Evolutionary conservation across 495 filamentous ascomycete species (phyloP).

Genomic region (Penicillium ochrochloron): DNA sequence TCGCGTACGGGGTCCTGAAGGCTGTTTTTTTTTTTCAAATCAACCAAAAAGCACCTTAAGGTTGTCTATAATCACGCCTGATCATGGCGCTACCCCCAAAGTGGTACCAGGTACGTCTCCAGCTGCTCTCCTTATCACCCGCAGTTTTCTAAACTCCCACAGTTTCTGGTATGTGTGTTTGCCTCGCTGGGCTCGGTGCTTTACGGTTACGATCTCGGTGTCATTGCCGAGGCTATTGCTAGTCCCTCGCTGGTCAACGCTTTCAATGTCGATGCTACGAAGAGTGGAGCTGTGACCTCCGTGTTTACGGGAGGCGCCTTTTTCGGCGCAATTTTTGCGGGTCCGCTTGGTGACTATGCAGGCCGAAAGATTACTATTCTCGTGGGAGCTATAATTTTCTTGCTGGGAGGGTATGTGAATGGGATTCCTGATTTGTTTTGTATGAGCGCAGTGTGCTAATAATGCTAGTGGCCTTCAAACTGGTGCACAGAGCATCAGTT

Average conservation of each 20-base stretch:
- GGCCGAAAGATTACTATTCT: constrained; percentile 34
- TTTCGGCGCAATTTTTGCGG: constrained; percentile 24
- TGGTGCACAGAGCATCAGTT: constrained; percentile 5
- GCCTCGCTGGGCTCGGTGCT: constrained; percentile 58
- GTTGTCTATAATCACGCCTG: background rate
- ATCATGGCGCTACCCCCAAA: constrained; percentile 14
- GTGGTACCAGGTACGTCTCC: constrained; percentile 15
- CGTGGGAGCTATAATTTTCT: constrained; percentile 30
- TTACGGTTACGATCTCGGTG: constrained; percentile 53
- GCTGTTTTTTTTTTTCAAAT: background rate
- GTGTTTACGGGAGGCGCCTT: constrained; percentile 55
- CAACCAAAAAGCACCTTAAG: background rate
- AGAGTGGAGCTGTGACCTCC: constrained; percentile 63
- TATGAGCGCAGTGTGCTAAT: background rate
- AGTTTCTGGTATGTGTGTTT: constrained; percentile 58
- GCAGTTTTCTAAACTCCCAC: constrained; percentile 29
- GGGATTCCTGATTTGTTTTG: background rate
- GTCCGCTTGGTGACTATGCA: constrained; percentile 16
- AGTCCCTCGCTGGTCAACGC: constrained; percentile 23
- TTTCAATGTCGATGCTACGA: constrained; percentile 41
- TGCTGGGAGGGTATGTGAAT: constrained; percentile 26
- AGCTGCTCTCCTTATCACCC: background rate
- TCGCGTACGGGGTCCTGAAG: background rate
- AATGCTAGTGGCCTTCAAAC: constrained; percentile 18
- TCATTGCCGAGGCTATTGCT: constrained; percentile 52